These are phyloP conservation scores for Aspergillus bertholletiae DNA, from an alignment of 495 filamentous ascomycete genomes.

Conservation along the genomic window DNA sequence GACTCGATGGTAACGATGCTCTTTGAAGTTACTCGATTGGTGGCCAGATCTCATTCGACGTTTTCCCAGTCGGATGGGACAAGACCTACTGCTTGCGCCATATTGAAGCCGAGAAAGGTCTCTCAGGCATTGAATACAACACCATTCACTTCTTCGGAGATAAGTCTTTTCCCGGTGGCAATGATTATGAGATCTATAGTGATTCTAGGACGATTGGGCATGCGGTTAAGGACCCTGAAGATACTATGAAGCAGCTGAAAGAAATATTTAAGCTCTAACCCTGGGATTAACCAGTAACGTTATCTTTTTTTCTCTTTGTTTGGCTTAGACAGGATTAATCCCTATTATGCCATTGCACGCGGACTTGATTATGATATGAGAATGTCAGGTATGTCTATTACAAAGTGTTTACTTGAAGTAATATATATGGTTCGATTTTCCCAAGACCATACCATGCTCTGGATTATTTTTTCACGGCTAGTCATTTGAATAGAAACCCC, in stretches of 20 bases:
- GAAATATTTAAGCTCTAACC: slow-evolving; percentile 69
- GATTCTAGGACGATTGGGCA: slow-evolving; percentile 83
- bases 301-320: slow-evolving; percentile 12
- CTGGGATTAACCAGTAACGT: not conserved
- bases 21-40: slow-evolving; percentile 77
- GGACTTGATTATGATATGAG: not conserved
- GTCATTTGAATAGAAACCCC: too few species aligned
- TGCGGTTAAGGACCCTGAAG: slow-evolving; percentile 72
- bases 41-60: slow-evolving; percentile 96
- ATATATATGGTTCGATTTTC: not conserved
- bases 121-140: slow-evolving; percentile 71
- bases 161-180: slow-evolving; percentile 84
- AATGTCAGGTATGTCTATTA: not conserved
- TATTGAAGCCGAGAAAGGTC: slow-evolving; percentile 74
- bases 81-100: slow-evolving; percentile 96
- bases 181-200: slow-evolving; percentile 89
- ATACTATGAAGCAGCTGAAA: slow-evolving; percentile 73
- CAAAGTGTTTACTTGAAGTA: not conserved
- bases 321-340: not conserved
- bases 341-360: not conserved
- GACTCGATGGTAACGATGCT: not conserved
- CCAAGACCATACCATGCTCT: not conserved
- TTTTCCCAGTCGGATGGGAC: slow-evolving; percentile 96
- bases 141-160: slow-evolving; percentile 98
- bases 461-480: too few species aligned